phyloP scores from a whole-genome alignment of 176 grass and related monocot species.

The Triticum dicoccoides region DNA sequence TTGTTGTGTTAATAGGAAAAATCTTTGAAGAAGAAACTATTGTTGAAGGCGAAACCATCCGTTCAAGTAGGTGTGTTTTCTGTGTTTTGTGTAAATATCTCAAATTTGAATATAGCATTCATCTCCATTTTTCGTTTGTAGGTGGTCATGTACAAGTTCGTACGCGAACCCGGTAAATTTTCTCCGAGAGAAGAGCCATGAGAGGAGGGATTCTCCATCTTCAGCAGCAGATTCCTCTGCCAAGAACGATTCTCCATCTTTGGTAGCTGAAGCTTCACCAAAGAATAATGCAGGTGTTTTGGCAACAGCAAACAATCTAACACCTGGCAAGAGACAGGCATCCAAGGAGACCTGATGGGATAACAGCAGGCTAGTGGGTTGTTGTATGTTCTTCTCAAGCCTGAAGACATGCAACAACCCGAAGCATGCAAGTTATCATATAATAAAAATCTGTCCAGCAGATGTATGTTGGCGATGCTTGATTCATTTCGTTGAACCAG shows the following conservation, averaged over 20 bases:
- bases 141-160: slow-evolving; percentile 69
- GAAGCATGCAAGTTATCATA: slow-evolving; percentile 35
- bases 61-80: slow-evolving; percentile 51
- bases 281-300: slow-evolving; percentile 38
- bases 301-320: slow-evolving; percentile 50
- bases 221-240: slow-evolving; percentile 26
- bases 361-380: slow-evolving; percentile 24
- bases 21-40: slow-evolving; percentile 59
- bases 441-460: background rate
- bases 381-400: slow-evolving; percentile 24
- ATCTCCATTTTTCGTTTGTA: slow-evolving; percentile 24
- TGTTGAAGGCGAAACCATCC: slow-evolving; percentile 59
- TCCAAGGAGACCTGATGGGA: slow-evolving; percentile 59
- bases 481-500: slow-evolving; percentile 23
- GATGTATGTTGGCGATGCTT: slow-evolving; percentile 16
- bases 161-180: slow-evolving; percentile 42
- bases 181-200: slow-evolving; percentile 36
- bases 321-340: slow-evolving; percentile 49
- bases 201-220: slow-evolving; percentile 44
- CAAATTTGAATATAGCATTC: slow-evolving; percentile 19
- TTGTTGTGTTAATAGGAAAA: slow-evolving; percentile 33
- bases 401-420: slow-evolving; percentile 24
- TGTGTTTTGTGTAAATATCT: background rate
- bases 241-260: slow-evolving; percentile 39
- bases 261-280: slow-evolving; percentile 44